A percentile compares a stretch with the other conserved stretches of the same genome.
These are phyloP conservation scores for Alternaria panax DNA, from an alignment of 2,329 filamentous ascomycete species.

Conservation along the genomic window DNA sequence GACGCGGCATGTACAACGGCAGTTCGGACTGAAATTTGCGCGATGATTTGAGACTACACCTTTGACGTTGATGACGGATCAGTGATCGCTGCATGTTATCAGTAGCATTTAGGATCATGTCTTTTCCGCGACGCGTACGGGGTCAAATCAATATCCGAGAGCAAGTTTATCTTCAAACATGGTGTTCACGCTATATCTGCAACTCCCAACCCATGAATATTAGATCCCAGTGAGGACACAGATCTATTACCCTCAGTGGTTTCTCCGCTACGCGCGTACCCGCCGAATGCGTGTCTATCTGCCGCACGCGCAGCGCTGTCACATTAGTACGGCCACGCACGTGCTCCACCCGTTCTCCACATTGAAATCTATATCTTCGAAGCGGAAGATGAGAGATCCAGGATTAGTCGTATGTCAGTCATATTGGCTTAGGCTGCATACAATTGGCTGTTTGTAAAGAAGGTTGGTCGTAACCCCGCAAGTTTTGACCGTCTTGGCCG, in stretches of 20 bases:
- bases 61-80: background rate
- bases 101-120: background rate
- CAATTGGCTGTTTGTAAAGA: background rate
- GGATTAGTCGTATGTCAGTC: background rate
- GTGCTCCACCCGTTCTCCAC: background rate
- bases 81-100: background rate
- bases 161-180: background rate
- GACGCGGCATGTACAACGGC: background rate
- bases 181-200: background rate
- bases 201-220: background rate
- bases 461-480: constrained; percentile 3
- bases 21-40: constrained; percentile 3
- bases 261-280: background rate
- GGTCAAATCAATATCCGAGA: background rate
- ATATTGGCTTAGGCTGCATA: background rate
- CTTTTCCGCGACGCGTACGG: background rate
- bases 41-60: background rate
- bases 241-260: background rate
- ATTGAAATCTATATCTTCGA: background rate
- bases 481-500: background rate
- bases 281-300: background rate
- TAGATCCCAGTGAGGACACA: background rate
- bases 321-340: background rate
- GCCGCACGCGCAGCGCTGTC: background rate
- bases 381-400: background rate